Percentiles rank a stretch among this genome's conserved stretches.
Evolutionary conservation across 2,329 filamentous ascomycete species (phyloP).

Genomic region (Colletotrichum spinosum): DNA sequence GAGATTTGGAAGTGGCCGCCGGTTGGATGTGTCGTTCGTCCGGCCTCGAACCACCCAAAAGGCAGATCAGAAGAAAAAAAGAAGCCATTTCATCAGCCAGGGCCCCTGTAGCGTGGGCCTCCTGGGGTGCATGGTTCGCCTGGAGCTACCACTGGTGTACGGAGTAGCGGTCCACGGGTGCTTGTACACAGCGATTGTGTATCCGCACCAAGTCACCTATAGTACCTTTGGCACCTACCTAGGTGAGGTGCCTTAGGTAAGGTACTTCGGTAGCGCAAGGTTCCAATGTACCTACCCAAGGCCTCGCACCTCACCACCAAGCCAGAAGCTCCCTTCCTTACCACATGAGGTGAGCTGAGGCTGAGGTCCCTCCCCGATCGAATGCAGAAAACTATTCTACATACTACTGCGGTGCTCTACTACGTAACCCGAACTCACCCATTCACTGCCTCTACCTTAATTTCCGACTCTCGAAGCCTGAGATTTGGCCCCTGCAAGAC

Average conservation of each 20-base stretch:
- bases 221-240: background rate
- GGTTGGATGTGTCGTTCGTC: constrained; percentile 32
- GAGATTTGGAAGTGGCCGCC: constrained; percentile 15
- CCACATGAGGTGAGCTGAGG: too few species aligned
- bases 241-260: background rate
- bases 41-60: constrained; percentile 26
- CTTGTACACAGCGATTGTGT: background rate
- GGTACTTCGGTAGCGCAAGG: background rate
- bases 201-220: background rate
- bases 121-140: constrained; percentile 1
- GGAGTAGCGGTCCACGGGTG: background rate
- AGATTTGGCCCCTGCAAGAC: too few species aligned
- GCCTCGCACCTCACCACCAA: background rate
- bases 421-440: too few species aligned
- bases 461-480: background rate
- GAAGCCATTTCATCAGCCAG: constrained; percentile 24
- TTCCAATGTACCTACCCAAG: background rate
- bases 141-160: background rate
- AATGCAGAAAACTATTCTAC: too few species aligned
- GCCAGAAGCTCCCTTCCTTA: too few species aligned
- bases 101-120: constrained; percentile 15
- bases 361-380: too few species aligned
- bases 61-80: constrained; percentile 28
- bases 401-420: too few species aligned
- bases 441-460: too few species aligned